These are phyloP conservation scores for Parsonsia alboflavescens DNA, from an alignment of 257 asterid species.

Conservation along the genomic window DNA sequence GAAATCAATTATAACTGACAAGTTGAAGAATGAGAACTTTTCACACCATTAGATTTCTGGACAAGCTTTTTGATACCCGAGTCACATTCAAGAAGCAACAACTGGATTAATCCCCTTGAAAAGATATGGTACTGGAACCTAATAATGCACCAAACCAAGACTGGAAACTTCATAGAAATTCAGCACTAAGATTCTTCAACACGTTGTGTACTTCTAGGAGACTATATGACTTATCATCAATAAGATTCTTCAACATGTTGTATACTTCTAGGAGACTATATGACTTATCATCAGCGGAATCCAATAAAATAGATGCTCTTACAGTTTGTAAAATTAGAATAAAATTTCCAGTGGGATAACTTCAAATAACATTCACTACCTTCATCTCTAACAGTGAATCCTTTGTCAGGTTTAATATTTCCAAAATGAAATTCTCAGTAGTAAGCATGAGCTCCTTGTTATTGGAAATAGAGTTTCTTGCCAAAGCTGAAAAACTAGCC, in stretches of 20 bases:
- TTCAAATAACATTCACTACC: conserved; percentile 33
- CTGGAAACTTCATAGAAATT: not conserved
- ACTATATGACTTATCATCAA: not conserved
- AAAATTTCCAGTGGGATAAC: not conserved
- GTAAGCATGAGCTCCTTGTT: conserved; percentile 44
- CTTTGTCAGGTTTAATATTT: conserved; percentile 58
- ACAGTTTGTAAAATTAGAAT: not conserved
- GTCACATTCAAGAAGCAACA: not conserved
- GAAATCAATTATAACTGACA: not conserved
- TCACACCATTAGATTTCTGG: not conserved
- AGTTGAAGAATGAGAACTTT: not conserved
- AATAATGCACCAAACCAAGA: not conserved
- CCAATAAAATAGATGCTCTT: not conserved
- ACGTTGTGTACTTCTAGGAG: not conserved
- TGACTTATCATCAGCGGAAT: not conserved
- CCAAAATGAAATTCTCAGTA: conserved; percentile 66
- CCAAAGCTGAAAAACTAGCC: conserved; percentile 60
- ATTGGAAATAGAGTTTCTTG: conserved; percentile 48
- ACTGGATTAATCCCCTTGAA: not conserved
- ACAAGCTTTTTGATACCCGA: not conserved
- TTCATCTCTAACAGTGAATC: conserved; percentile 62
- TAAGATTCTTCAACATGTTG: not conserved
- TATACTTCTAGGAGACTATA: not conserved
- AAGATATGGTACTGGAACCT: not conserved
- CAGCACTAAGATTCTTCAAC: not conserved